These are phyloP conservation scores for Aspergillus brasiliensis DNA, from an alignment of 2,329 filamentous ascomycete genomes.

Conservation along the genomic window DNA sequence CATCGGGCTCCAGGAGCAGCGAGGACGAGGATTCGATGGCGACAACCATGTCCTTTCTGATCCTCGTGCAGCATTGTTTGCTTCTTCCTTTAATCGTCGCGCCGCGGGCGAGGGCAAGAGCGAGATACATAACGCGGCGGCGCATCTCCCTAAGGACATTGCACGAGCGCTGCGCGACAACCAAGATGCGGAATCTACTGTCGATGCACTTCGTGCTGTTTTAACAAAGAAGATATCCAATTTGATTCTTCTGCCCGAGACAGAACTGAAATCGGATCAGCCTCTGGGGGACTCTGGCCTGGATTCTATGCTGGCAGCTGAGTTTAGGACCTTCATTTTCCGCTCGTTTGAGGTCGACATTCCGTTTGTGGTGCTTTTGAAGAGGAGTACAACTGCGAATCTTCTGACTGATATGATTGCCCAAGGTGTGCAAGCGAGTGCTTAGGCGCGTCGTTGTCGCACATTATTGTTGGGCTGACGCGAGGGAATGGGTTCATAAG, in stretches of 20 bases:
- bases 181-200: not conserved
- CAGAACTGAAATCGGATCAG: not conserved
- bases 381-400: not conserved
- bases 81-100: not conserved
- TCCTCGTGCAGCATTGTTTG: constrained; percentile 6
- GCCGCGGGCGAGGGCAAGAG: not conserved
- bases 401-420: not conserved
- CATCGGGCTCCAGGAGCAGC: not conserved
- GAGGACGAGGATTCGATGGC: constrained; percentile 9
- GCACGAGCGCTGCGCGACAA: not conserved
- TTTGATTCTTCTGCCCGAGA: not conserved
- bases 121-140: not conserved
- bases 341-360: constrained; percentile 21
- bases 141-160: not conserved
- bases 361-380: constrained; percentile 13
- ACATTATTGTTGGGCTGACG: too few relatives aligned
- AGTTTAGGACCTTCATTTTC: constrained; percentile 27
- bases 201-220: not conserved
- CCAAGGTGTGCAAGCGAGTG: too few relatives aligned
- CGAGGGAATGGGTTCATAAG: too few relatives aligned
- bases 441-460: too few relatives aligned
- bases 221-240: not conserved
- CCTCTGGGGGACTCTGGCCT: constrained; percentile 20
- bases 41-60: constrained; percentile 8
- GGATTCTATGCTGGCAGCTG: constrained; percentile 30